Evolutionary conservation across 768 basidiomycete genomes (phyloP), one percentile per base, ranked within the genome.

Genomic region (Phlebiopsis gigantea): DNA sequence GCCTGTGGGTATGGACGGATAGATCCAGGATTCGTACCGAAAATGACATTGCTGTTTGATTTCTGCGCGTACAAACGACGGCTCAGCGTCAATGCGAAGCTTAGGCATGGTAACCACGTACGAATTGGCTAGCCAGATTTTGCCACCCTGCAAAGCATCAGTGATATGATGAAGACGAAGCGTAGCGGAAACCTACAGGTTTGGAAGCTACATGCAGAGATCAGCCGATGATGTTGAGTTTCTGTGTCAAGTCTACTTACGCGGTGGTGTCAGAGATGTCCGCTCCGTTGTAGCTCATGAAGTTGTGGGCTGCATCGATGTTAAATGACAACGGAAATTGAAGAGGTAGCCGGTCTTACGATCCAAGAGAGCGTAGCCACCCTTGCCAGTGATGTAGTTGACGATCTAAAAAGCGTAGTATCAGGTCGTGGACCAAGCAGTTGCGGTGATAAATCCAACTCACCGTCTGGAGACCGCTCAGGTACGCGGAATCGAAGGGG

Each of bases 341-440:
- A 2, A 25, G 17, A 19, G 17, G 44, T 45, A 45, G 29, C 7
- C 7, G 26, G 19, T 71, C 76, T 60, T 61, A 80, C 80, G 83
- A 50, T 84, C 83, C 52, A 85, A 72, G 57, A 78, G 67, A 53
- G 76, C 83, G 61, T 71, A 83, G 17, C 75, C 82, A 43, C 81
- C 82, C 72, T 83, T 83, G 60, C 69, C 66, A 42, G 83, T 84
- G 66, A 84, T 80, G 66, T 84, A 84, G 69, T 71, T 76, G 46
- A 84, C 79, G 46, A 75, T 82, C 79, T 81, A 53, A 17, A 29
- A 28, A 46, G 42, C 43, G 50, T 39, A 39, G 24, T 21, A 58
- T 46, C 29, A 47, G 39, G 2, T 26, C 19, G 19, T 10, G 19
- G 19, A 7, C 42, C 41, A 17, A 10, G 7, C n/a, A 17, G 22